phyloP scores from a whole-genome alignment of 352 stramenopile genomes.

The Sclerospora graminicola region DNA sequence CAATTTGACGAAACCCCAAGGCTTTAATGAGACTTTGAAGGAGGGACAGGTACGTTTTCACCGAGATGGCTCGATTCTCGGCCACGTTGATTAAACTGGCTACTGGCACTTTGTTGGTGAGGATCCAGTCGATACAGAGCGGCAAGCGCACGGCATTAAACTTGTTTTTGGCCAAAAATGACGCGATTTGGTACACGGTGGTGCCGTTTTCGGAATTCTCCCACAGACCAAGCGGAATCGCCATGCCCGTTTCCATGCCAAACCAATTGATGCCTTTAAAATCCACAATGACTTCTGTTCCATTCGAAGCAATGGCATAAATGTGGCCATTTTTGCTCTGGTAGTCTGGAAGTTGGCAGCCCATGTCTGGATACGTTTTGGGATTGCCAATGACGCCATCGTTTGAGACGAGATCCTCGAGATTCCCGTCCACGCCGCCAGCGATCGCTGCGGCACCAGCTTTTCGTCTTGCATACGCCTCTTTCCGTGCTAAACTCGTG shows the following conservation, averaged over 20 bases:
- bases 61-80: slow-evolving; percentile 61
- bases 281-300: slow-evolving; percentile 51
- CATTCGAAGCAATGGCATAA: slow-evolving; percentile 38
- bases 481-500: too few species aligned
- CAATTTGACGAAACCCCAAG: slow-evolving; percentile 64
- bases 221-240: slow-evolving; percentile 69
- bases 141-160: slow-evolving; percentile 77
- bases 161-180: slow-evolving; percentile 67
- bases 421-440: too few species aligned
- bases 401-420: too few species aligned
- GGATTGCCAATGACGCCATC: too few species aligned
- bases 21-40: slow-evolving; percentile 52
- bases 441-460: too few species aligned
- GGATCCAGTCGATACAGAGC: slow-evolving; percentile 56
- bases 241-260: slow-evolving; percentile 63
- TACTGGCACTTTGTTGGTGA: slow-evolving; percentile 55
- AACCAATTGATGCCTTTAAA: slow-evolving; percentile 85
- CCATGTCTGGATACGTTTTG: slow-evolving; percentile 50
- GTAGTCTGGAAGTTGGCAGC: slow-evolving; percentile 77
- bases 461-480: too few species aligned
- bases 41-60: slow-evolving; percentile 59
- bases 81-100: slow-evolving; percentile 74
- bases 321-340: slow-evolving; percentile 71
- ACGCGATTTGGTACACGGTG: slow-evolving; percentile 62
- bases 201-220: slow-evolving; percentile 71